Evolutionary conservation across 1,139 yeast species (phyloP).

Genomic region (Scheffersomyces titani): DNA sequence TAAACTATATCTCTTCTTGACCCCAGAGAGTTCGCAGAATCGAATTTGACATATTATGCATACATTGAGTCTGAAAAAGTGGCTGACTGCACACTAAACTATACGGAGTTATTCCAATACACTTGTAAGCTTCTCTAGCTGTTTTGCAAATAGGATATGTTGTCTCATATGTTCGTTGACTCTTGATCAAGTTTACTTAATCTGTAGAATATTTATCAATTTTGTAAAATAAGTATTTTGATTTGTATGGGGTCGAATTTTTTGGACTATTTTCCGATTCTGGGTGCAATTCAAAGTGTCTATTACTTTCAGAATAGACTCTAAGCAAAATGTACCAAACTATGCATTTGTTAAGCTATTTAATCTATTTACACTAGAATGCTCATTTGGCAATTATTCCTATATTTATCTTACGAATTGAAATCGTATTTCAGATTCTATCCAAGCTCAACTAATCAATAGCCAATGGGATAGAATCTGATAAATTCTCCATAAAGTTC

Average conservation of each 20-base stretch:
- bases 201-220: neutral
- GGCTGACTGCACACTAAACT: neutral
- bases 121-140: neutral
- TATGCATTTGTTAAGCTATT: neutral
- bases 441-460: neutral
- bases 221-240: no score
- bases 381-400: no score
- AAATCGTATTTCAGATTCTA: neutral
- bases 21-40: neutral
- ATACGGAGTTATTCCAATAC: neutral
- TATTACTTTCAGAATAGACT: neutral
- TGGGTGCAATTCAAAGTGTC: neutral
- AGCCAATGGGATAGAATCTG: neutral
- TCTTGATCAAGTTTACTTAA: no score
- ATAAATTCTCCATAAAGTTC: neutral
- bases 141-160: neutral
- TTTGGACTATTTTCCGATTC: neutral
- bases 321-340: neutral
- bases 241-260: neutral
- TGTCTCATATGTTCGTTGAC: neutral
- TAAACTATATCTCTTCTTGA: neutral
- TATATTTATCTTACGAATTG: neutral
- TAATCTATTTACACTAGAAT: neutral
- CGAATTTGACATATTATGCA: neutral
- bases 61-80: neutral